Conservation (phyloP, 1,284 basidiomycete species). For the Pisolithus thermaeus region DNA sequence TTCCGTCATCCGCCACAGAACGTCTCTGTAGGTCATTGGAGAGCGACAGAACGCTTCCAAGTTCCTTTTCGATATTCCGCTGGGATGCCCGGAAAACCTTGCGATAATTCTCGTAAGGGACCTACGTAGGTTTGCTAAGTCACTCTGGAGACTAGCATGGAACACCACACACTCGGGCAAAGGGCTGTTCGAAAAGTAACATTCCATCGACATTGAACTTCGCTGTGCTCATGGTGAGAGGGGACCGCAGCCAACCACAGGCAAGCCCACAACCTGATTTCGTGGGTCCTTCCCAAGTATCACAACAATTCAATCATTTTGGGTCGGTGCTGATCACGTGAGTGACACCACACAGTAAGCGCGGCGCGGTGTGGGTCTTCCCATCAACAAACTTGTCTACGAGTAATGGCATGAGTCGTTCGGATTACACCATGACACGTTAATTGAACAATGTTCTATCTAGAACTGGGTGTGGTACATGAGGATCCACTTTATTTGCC, state of each 20-base stretch:
- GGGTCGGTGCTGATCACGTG: too few relatives aligned
- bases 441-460: conserved; percentile 6
- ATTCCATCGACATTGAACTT: conserved; percentile 70
- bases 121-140: conserved; percentile 38
- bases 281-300: too few relatives aligned
- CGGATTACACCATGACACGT: too few relatives aligned
- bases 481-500: conserved; percentile 13
- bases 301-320: too few relatives aligned
- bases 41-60: conserved; percentile 52
- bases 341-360: too few relatives aligned
- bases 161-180: conserved; percentile 54
- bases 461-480: not conserved
- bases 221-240: conserved; percentile 33
- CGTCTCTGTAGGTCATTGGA: conserved; percentile 51
- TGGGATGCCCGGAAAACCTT: conserved; percentile 78
- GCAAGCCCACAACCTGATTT: not conserved
- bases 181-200: conserved; percentile 85
- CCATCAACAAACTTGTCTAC: too few relatives aligned
- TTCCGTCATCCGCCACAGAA: conserved; percentile 33
- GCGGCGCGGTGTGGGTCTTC: too few relatives aligned
- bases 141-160: conserved; percentile 5
- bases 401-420: too few relatives aligned
- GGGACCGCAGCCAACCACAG: conserved; percentile 5
- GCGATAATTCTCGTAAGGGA: conserved; percentile 83
- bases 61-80: conserved; percentile 74